These are phyloP conservation scores for Aspergillus quadrilineatus DNA, from an alignment of 2,329 filamentous ascomycete genomes.

Conservation along the genomic window DNA sequence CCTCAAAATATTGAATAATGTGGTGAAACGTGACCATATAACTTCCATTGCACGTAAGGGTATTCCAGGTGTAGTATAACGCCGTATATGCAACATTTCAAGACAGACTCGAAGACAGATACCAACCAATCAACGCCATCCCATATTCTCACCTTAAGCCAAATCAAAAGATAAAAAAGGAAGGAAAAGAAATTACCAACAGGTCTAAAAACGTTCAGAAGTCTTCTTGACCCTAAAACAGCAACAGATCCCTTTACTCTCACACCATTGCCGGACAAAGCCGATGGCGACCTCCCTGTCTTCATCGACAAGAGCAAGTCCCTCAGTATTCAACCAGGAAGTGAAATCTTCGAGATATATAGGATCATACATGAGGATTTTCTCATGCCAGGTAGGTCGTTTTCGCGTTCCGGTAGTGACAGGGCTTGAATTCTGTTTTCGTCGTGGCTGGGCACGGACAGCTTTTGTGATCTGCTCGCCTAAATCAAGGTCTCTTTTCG, in stretches of 20 bases:
- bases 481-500: constrained; percentile 31
- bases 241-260: constrained; percentile 81
- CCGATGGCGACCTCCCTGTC: constrained; percentile 62
- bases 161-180: neutral
- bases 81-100: constrained; percentile 4
- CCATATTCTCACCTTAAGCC: constrained; percentile 7
- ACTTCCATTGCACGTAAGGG: neutral
- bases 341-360: constrained; percentile 84
- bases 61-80: neutral
- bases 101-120: neutral
- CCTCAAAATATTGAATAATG: neutral
- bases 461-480: constrained; percentile 50
- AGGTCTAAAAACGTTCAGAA: neutral
- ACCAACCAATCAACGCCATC: neutral
- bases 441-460: constrained; percentile 44
- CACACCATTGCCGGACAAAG: constrained; percentile 86
- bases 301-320: constrained; percentile 61
- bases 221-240: constrained; percentile 47
- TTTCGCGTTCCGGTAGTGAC: constrained; percentile 27
- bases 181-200: neutral
- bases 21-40: neutral
- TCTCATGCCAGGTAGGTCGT: constrained; percentile 75
- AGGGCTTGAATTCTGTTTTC: constrained; percentile 27
- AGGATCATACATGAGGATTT: constrained; percentile 90
- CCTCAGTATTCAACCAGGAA: constrained; percentile 74